These are phyloP conservation scores for Tolypocladium endophyticum DNA, from an alignment of 2,329 filamentous ascomycete species.

Conservation along the genomic window DNA sequence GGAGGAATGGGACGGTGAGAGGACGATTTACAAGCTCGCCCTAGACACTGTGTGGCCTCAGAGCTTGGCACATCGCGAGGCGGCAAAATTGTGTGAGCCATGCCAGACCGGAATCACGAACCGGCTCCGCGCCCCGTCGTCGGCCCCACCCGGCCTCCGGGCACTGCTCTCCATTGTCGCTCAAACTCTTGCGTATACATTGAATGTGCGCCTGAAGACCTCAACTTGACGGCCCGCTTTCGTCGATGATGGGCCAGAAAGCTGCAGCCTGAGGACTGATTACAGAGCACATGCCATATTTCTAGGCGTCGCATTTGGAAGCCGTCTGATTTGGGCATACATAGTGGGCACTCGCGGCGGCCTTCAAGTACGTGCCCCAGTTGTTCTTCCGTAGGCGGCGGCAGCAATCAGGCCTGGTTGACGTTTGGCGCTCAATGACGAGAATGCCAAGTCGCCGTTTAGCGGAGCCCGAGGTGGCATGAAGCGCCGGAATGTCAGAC, in stretches of 20 bases:
- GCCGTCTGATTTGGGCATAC: background rate
- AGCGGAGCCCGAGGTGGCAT: background rate
- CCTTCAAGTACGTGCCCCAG: background rate
- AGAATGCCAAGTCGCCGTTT: background rate
- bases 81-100: background rate
- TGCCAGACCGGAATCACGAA: background rate
- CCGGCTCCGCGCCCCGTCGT: background rate
- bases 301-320: background rate
- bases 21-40: background rate
- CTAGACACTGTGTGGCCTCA: background rate
- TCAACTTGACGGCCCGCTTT: too few species aligned
- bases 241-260: too few species aligned
- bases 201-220: too few species aligned
- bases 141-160: background rate
- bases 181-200: too few species aligned
- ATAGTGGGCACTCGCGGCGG: background rate
- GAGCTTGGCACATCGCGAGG: background rate
- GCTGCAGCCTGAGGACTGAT: too few species aligned
- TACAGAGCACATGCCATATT: background rate
- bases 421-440: background rate
- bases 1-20: background rate
- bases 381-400: background rate
- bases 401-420: too few species aligned
- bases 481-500: background rate
- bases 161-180: background rate